Evolutionary conservation across 192 early-diverging fungal genomes (phyloP).

Genomic region (Gaertneriomyces semiglobifer): DNA sequence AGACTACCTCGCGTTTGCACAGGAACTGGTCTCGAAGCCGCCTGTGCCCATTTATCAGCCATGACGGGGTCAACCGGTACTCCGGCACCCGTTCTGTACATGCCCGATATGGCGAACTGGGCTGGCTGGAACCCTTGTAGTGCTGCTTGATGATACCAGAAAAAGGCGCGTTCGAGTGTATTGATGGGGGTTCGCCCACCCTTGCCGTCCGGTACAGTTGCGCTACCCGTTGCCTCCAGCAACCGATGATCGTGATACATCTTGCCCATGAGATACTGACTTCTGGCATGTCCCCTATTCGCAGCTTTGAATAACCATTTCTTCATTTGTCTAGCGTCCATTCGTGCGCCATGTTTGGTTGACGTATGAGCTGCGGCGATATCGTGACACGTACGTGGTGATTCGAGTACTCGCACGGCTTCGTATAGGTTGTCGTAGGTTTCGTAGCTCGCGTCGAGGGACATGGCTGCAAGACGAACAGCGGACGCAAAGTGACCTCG

Average conservation of each 20-base stretch:
- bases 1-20: constrained; percentile 12
- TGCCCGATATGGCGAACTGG: constrained; percentile 25
- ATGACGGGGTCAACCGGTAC: constrained; percentile 12
- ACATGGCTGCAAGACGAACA: constrained; percentile 32
- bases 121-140: constrained; percentile 38
- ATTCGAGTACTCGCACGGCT: constrained; percentile 20
- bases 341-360: constrained; percentile 27
- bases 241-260: constrained; percentile 25
- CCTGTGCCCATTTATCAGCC: constrained; percentile 34
- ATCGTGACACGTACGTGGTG: constrained; percentile 32
- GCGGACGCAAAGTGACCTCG: constrained; percentile 32
- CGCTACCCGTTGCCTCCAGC: background rate
- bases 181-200: background rate
- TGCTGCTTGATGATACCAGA: constrained; percentile 37
- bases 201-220: background rate
- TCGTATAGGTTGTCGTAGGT: constrained; percentile 26
- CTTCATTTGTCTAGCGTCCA: constrained; percentile 17
- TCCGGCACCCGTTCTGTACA: constrained; percentile 31
- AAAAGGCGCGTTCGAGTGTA: constrained; percentile 28
- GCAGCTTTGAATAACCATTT: constrained; percentile 34
- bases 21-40: background rate
- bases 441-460: constrained; percentile 32
- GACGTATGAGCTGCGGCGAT: constrained; percentile 29
- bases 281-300: constrained; percentile 26
- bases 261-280: constrained; percentile 34